Evolutionary conservation across 257 asterid species (phyloP).

Genomic region (Fraxinus anomala): DNA sequence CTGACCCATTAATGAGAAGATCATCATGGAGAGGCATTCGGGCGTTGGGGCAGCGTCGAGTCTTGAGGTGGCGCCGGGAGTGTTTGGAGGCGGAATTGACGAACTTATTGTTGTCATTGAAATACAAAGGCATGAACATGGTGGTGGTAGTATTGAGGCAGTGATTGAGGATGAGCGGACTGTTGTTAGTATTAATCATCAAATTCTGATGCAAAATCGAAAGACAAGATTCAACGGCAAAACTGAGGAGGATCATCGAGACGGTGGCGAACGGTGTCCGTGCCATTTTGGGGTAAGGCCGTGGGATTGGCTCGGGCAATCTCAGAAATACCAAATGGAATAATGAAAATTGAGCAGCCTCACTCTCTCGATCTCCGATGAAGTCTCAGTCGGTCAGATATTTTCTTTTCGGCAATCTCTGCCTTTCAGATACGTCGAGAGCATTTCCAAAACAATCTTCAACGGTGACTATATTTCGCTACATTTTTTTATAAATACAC

Average conservation of each 20-base stretch:
- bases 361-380: neutral
- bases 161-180: neutral
- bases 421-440: neutral
- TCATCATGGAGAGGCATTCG: conserved; percentile 89
- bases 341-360: neutral
- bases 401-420: neutral
- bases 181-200: neutral
- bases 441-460: no score
- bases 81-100: conserved; percentile 15
- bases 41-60: conserved; percentile 44
- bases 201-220: conserved; percentile 3
- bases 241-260: neutral
- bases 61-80: conserved; percentile 56
- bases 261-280: conserved; percentile 5
- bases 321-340: neutral
- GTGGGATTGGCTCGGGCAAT: neutral
- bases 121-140: conserved; percentile 47
- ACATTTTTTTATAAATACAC: no score
- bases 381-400: neutral
- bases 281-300: neutral
- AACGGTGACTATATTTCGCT: no score
- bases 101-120: conserved; percentile 25
- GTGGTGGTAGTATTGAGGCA: conserved; percentile 22
- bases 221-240: neutral
- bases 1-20: conserved; percentile 78